A percentile compares a stretch with the other conserved stretches of the same genome.
Conservation (phyloP, 495 filamentous ascomycete genomes). For the Astrothelium macrocarpum region DNA sequence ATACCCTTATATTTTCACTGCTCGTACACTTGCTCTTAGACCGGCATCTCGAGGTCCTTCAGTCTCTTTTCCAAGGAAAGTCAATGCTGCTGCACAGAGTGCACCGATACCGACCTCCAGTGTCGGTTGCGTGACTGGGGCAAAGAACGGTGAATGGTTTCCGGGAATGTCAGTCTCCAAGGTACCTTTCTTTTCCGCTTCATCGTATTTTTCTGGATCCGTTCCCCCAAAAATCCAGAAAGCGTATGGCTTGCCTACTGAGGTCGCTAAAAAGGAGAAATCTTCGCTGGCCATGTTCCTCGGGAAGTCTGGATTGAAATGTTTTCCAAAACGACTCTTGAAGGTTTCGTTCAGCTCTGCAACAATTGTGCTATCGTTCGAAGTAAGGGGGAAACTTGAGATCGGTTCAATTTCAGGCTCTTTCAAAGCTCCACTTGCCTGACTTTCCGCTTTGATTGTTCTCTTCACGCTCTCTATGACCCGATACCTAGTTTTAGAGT, state of each 20-base stretch:
- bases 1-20: no score
- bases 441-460: no score
- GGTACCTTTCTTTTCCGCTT: background rate
- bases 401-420: no score
- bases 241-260: background rate
- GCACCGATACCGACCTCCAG: background rate
- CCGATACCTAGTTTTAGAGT: no score
- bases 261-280: background rate
- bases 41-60: no score
- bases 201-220: background rate
- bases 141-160: slow-evolving; percentile 5
- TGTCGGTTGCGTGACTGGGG: background rate
- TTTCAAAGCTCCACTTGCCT: no score
- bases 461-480: no score
- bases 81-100: background rate
- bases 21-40: no score
- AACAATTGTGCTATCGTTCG: slow-evolving; percentile 31
- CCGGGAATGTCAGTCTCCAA: background rate
- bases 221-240: background rate
- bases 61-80: no score
- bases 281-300: background rate
- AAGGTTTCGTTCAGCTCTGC: slow-evolving; percentile 31
- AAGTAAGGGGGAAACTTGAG: no score
- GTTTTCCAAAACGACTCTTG: slow-evolving; percentile 30
- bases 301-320: background rate